A percentile compares a stretch with the other conserved stretches of the same genome.
Conservation (phyloP, 495 filamentous ascomycete genomes). For the Aspergillus avenaceus region DNA sequence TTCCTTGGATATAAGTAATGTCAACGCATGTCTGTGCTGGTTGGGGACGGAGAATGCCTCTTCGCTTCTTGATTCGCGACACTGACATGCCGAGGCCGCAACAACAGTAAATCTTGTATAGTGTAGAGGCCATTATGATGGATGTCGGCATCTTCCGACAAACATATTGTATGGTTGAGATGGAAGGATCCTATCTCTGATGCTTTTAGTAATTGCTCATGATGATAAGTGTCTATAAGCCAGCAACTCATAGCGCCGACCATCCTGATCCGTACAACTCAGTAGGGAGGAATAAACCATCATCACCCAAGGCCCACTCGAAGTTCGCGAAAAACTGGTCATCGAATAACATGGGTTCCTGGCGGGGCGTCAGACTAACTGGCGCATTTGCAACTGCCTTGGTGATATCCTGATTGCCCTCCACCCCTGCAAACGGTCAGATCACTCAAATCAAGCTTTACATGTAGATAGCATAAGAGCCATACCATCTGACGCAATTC, state of each 20-base stretch:
- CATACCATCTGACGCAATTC: slow-evolving; percentile 16
- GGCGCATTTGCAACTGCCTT: neutral
- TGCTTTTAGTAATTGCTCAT: too few species aligned
- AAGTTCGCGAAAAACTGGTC: slow-evolving; percentile 37
- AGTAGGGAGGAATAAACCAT: slow-evolving; percentile 7
- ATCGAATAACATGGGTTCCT: slow-evolving; percentile 27
- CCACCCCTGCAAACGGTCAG: slow-evolving; percentile 7
- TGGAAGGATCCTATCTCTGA: too few species aligned
- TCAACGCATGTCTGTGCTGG: too few species aligned
- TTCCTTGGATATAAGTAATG: too few species aligned
- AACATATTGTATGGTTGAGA: too few species aligned
- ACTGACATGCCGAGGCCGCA: too few species aligned
- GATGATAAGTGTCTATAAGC: too few species aligned
- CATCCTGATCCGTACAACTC: slow-evolving; percentile 19
- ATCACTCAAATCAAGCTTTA: slow-evolving; percentile 4
- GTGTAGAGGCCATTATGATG: too few species aligned
- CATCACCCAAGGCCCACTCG: slow-evolving; percentile 37
- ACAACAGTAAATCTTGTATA: too few species aligned
- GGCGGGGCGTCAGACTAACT: slow-evolving; percentile 5
- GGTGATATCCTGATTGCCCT: slow-evolving; percentile 11
- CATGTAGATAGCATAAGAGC: neutral
- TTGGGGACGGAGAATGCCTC: too few species aligned
- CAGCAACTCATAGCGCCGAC: slow-evolving; percentile 11
- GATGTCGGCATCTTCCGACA: too few species aligned
- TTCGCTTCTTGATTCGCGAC: too few species aligned